Conservation (phyloP, 1,139 yeast genomes). For the Candida frijolesensis region DNA sequence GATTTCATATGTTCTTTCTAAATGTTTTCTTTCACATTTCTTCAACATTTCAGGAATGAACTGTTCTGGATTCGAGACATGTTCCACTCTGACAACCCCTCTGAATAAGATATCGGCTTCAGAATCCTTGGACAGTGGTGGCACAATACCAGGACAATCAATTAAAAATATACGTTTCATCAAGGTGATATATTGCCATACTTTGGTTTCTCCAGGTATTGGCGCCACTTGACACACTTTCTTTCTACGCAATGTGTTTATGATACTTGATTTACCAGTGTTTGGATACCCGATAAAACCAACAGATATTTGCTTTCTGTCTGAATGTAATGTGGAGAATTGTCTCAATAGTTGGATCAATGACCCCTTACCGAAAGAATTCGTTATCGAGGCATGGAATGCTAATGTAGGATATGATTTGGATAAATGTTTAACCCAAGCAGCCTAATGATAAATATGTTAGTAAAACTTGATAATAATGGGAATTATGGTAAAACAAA, state of each 20-base stretch:
- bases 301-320: slow-evolving; percentile 93
- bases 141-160: slow-evolving; percentile 99
- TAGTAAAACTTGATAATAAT: slow-evolving; percentile 35
- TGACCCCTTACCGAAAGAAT: slow-evolving; percentile 97
- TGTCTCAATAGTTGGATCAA: slow-evolving; percentile 91
- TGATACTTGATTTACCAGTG: slow-evolving; percentile 94
- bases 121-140: slow-evolving; percentile 86
- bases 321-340: slow-evolving; percentile 86
- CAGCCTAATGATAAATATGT: slow-evolving; percentile 67
- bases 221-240: slow-evolving; percentile 98
- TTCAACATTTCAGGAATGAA: slow-evolving; percentile 85
- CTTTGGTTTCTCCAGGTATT: slow-evolving; percentile 98
- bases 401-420: slow-evolving; percentile 94
- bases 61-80: slow-evolving; percentile 93
- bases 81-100: slow-evolving; percentile 98
- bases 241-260: slow-evolving; percentile 89
- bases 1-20: slow-evolving; percentile 93
- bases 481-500: background rate
- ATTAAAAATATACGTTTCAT: slow-evolving; percentile 94
- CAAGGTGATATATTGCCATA: slow-evolving; percentile 97
- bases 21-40: slow-evolving; percentile 86
- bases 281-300: slow-evolving; percentile 98
- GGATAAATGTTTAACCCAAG: slow-evolving; percentile 96
- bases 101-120: slow-evolving; percentile 94
- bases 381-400: slow-evolving; percentile 96